These are phyloP conservation scores for Alternaria sp. DNA, from an alignment of 2,329 filamentous ascomycete species.

Conservation along the genomic window DNA sequence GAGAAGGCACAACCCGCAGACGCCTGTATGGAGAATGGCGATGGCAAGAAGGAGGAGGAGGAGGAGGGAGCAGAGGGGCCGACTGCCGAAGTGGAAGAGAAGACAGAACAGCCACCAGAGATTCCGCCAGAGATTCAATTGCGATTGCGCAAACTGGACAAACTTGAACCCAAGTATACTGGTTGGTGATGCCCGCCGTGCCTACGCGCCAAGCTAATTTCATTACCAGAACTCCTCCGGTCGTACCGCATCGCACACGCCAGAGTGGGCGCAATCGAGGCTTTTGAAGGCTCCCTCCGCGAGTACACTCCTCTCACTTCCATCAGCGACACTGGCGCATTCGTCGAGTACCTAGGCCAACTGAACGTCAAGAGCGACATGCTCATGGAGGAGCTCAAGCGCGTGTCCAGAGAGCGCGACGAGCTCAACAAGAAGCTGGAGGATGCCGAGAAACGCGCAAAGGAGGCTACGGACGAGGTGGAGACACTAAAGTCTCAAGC, in stretches of 20 bases:
- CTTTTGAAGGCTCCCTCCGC: conserved; percentile 88
- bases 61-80: conserved; percentile 42
- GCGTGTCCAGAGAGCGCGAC: conserved; percentile 83
- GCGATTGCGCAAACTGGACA: conserved; percentile 86
- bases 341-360: conserved; percentile 91
- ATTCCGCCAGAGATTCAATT: conserved; percentile 76
- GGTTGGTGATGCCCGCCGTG: conserved; percentile 59
- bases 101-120: conserved; percentile 57
- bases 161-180: conserved; percentile 85
- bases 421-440: conserved; percentile 78
- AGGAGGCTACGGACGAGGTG: conserved; percentile 70
- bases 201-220: conserved; percentile 25
- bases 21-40: conserved; percentile 31
- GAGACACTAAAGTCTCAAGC: conserved; percentile 59
- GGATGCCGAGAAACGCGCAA: conserved; percentile 70
- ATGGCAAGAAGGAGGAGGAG: conserved; percentile 47
- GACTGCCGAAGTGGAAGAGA: conserved; percentile 41
- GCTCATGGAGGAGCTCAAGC: conserved; percentile 91
- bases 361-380: conserved; percentile 86
- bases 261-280: conserved; percentile 85
- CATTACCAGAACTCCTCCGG: conserved; percentile 76
- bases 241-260: conserved; percentile 93
- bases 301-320: conserved; percentile 92
- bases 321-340: conserved; percentile 81
- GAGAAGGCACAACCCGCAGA: conserved; percentile 48